Evolutionary conservation across 2,329 filamentous ascomycete species (phyloP).

Genomic region (Podosphaera leucotricha): DNA sequence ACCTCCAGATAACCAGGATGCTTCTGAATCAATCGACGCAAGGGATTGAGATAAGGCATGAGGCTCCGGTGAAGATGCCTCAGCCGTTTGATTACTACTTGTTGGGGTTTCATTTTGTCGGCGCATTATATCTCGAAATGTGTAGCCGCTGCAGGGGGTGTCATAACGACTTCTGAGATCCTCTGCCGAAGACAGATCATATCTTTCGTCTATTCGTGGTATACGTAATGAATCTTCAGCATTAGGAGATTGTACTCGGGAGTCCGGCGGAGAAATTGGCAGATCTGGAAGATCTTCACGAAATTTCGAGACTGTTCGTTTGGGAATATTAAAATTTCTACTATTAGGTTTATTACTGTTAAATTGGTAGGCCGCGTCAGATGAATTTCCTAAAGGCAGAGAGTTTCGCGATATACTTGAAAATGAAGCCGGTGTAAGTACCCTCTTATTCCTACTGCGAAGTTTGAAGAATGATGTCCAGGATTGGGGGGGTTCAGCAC

Average conservation of each 20-base stretch:
- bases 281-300: constrained; percentile 77
- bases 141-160: constrained; percentile 23
- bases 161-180: constrained; percentile 22
- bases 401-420: constrained; percentile 82
- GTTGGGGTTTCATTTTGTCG: constrained; percentile 22
- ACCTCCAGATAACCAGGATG: constrained; percentile 77
- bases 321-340: constrained; percentile 27
- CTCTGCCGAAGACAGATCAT: constrained; percentile 8
- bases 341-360: constrained; percentile 11
- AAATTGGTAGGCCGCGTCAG: too few species aligned
- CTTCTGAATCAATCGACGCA: constrained; percentile 87
- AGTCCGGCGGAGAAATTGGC: constrained; percentile 65
- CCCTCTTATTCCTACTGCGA: constrained; percentile 25
- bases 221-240: constrained; percentile 18
- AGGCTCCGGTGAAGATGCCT: constrained; percentile 26
- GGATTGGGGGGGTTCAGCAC: constrained; percentile 15
- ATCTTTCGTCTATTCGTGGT: constrained; percentile 6
- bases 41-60: constrained; percentile 52
- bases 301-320: constrained; percentile 74
- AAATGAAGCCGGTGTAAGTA: constrained; percentile 47
- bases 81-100: constrained; percentile 18
- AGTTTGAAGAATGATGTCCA: constrained; percentile 53
- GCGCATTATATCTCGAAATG: constrained; percentile 18
- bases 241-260: constrained; percentile 57
- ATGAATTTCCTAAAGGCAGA: constrained; percentile 25